These are phyloP conservation scores for Ilyonectria robusta DNA, from an alignment of 2,329 filamentous ascomycete species.

Conservation along the genomic window DNA sequence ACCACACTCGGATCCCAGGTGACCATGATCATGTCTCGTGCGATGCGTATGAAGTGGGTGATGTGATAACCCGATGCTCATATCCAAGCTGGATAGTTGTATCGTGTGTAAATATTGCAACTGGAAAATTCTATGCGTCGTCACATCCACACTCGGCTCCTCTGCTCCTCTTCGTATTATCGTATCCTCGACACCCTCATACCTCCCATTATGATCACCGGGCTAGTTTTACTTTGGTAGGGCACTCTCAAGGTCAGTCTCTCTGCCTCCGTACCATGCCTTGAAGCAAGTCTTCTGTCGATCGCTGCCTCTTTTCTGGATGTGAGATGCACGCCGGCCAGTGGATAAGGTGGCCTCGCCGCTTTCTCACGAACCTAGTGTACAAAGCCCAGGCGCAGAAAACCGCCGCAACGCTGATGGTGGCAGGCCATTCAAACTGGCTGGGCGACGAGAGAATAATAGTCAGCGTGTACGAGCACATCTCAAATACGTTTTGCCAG, in stretches of 20 bases:
- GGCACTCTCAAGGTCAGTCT: conserved; percentile 35
- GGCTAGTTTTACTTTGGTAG: background rate
- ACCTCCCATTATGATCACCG: conserved; percentile 15
- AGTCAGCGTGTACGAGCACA: conserved; percentile 76
- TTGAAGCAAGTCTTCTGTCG: conserved; percentile 42
- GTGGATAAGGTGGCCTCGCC: conserved; percentile 54
- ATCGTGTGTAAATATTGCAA: background rate
- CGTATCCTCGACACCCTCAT: background rate
- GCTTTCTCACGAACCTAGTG: conserved; percentile 48
- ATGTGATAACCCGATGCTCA: conserved; percentile 5
- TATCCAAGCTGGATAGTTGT: conserved; percentile 10
- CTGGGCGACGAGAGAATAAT: conserved; percentile 74
- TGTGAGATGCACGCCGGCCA: conserved; percentile 45
- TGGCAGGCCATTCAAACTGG: conserved; percentile 75
- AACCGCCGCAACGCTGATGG: conserved; percentile 70
- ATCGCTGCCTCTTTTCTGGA: conserved; percentile 42
- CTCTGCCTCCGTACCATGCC: conserved; percentile 36
- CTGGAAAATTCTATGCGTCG: background rate
- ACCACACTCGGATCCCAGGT: conserved; percentile 43
- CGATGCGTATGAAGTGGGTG: conserved; percentile 21
- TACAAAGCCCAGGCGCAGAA: conserved; percentile 49
- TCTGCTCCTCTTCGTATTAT: conserved; percentile 9
- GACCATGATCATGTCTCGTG: conserved; percentile 46
- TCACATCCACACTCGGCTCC: conserved; percentile 2
- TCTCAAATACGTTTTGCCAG: conserved; percentile 79